Percentiles rank a stretch among this genome's conserved stretches.
Conservation (phyloP, 2,329 filamentous ascomycete genomes). For the Penicillium sp. region DNA sequence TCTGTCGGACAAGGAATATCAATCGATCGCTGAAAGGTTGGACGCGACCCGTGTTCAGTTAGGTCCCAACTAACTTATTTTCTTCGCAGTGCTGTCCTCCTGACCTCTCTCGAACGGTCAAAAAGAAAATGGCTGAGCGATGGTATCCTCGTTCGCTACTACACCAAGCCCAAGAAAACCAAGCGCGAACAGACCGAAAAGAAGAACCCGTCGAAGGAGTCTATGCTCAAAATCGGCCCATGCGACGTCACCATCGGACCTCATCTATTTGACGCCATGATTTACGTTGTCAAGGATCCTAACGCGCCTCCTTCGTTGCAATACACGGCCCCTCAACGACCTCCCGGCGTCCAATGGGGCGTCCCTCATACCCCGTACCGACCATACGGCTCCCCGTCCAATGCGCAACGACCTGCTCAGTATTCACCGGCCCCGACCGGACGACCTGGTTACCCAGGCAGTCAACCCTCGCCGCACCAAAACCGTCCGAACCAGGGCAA, state of each 20-base stretch:
- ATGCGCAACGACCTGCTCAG: slow-evolving; percentile 30
- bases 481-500: slow-evolving; percentile 26
- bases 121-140: slow-evolving; percentile 59
- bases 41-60: slow-evolving; percentile 3
- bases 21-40: slow-evolving; percentile 60
- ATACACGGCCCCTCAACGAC: slow-evolving; percentile 42
- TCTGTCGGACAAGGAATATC: slow-evolving; percentile 57
- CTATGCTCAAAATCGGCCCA: slow-evolving; percentile 58
- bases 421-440: slow-evolving; percentile 30
- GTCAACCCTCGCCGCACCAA: slow-evolving; percentile 24
- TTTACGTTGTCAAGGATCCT: slow-evolving; percentile 58
- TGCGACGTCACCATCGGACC: slow-evolving; percentile 65
- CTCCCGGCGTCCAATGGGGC: slow-evolving; percentile 45
- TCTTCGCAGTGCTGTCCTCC: slow-evolving; percentile 55
- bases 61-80: slow-evolving; percentile 18
- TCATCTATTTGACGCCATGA: slow-evolving; percentile 61
- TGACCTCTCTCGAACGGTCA: slow-evolving; percentile 60
- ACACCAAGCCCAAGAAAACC: slow-evolving; percentile 59
- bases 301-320: slow-evolving; percentile 41
- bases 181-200: slow-evolving; percentile 52
- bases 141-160: slow-evolving; percentile 59
- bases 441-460: slow-evolving; percentile 28
- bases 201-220: slow-evolving; percentile 53
- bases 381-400: slow-evolving; percentile 35
- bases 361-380: slow-evolving; percentile 44